Conservation (phyloP, 139 green algal species). For the Pleodorina starrii region DNA sequence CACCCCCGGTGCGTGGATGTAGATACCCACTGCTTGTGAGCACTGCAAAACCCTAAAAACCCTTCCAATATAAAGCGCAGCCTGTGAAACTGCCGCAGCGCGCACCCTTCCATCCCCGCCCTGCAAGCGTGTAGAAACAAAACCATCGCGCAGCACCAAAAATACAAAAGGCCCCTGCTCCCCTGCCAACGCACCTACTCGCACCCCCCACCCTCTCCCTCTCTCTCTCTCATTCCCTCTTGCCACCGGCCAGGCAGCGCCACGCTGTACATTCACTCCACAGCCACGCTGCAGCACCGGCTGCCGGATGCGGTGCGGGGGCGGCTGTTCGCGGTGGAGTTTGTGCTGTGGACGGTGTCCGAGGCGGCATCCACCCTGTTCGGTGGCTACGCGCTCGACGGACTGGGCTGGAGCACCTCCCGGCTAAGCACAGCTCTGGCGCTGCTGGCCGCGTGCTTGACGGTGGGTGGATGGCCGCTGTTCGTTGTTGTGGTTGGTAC, state of each 20-base stretch:
- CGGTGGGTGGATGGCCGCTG: no score
- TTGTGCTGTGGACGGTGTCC: slow-evolving; percentile 22
- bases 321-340: slow-evolving; percentile 26
- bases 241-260: neutral
- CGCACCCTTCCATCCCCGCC: no score
- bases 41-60: no score
- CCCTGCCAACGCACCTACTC: neutral
- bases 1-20: no score
- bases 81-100: no score
- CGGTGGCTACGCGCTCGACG: slow-evolving; percentile 17
- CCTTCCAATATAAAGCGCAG: no score
- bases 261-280: neutral
- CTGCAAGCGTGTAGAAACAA: no score
- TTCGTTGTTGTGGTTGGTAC: no score
- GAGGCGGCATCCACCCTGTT: neutral
- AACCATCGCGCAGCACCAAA: no score
- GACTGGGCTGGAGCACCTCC: slow-evolving; percentile 17
- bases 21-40: no score
- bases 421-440: slow-evolving; percentile 10
- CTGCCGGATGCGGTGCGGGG: slow-evolving; percentile 12
- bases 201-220: neutral
- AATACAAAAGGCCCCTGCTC: no score
- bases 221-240: neutral
- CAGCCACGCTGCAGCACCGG: slow-evolving; percentile 18
- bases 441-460: neutral